These are phyloP conservation scores for Yamadazyma taylorii DNA, from an alignment of 1,139 yeast genomes.

Conservation along the genomic window DNA sequence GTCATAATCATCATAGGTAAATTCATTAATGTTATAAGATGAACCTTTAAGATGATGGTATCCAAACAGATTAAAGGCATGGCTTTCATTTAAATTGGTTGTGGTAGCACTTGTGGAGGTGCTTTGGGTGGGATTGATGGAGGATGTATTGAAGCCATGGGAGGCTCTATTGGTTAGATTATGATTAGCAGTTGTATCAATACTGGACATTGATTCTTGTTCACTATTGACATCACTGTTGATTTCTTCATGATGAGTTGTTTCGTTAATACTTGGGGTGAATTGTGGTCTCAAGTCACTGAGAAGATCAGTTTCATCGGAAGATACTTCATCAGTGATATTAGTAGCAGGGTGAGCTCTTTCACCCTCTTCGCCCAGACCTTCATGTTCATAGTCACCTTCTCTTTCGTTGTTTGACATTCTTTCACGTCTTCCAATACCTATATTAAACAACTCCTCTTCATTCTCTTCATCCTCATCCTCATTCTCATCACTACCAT, in stretches of 20 bases:
- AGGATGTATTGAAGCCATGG: not conserved
- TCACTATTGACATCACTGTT: no score
- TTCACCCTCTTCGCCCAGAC: no score
- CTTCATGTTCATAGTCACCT: no score
- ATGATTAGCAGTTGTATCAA: constrained; percentile 1
- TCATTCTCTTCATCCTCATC: constrained; percentile 6
- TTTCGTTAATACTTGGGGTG: not conserved
- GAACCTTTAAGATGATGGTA: no score
- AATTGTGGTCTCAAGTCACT: no score
- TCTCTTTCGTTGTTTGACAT: not conserved
- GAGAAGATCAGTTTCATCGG: no score
- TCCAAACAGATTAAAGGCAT: no score
- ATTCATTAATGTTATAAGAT: not conserved
- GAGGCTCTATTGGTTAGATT: not conserved
- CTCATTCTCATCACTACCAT: constrained; percentile 4
- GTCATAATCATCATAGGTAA: not conserved
- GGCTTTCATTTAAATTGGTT: no score
- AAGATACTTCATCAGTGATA: no score
- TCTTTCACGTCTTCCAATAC: not conserved
- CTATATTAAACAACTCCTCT: not conserved
- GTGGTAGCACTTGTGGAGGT: no score
- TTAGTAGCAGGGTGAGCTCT: no score
- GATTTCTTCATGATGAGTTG: not conserved
- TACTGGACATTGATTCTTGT: not conserved
- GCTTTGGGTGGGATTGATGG: not conserved